Evolutionary conservation across 2,329 filamentous ascomycete genomes (phyloP).

Genomic region (Gnomoniopsis sp.): DNA sequence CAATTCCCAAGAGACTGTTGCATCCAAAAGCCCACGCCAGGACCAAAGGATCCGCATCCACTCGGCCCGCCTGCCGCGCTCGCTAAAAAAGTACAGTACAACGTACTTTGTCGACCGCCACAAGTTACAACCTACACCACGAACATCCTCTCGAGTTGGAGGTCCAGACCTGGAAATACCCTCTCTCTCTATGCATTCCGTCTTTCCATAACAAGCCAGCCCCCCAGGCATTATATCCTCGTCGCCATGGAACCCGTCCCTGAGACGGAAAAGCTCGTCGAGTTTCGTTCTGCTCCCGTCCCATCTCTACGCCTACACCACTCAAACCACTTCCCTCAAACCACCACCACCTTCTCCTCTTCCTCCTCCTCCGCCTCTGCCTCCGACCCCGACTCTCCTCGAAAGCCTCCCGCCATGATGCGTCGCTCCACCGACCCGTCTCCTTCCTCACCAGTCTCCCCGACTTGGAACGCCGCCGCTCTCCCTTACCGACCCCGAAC

Average conservation of each 20-base stretch:
- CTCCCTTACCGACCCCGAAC: conserved; percentile 61
- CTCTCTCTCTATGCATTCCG: conserved; percentile 4
- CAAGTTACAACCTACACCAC: background rate
- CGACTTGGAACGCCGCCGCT: conserved; percentile 44
- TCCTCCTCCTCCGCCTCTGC: conserved; percentile 10
- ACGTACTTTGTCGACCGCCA: background rate
- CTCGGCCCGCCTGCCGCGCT: background rate
- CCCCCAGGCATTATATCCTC: conserved; percentile 22
- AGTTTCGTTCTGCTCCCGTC: conserved; percentile 57
- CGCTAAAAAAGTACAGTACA: conserved; percentile 1
- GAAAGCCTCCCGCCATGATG: conserved; percentile 51
- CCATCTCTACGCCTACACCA: conserved; percentile 49
- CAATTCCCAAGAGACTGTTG: background rate
- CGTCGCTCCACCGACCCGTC: conserved; percentile 59
- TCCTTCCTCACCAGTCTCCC: conserved; percentile 50
- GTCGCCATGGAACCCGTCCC: conserved; percentile 62
- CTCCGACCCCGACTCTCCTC: conserved; percentile 38
- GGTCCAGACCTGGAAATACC: too few relatives aligned
- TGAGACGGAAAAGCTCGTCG: conserved; percentile 66
- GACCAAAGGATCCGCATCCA: background rate
- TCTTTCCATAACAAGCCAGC: conserved; percentile 7
- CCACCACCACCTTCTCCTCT: conserved; percentile 23
- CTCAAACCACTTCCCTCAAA: conserved; percentile 28
- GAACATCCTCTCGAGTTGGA: background rate
- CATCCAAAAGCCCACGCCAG: background rate